These are phyloP conservation scores for Plectranthus barbatus DNA, from an alignment of 257 asterid species.

Conservation along the genomic window DNA sequence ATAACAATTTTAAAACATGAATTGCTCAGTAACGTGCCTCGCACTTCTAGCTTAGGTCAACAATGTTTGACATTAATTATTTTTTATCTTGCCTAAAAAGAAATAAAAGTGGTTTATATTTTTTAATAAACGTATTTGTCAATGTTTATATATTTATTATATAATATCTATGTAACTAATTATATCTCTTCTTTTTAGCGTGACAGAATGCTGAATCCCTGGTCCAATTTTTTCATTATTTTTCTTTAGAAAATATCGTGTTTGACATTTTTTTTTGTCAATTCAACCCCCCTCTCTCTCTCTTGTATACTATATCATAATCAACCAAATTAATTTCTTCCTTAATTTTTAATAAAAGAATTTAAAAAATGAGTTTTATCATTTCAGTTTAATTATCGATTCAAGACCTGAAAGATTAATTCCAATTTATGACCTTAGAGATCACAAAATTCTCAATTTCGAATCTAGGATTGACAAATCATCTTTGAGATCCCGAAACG, in stretches of 20 bases:
- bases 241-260: not conserved
- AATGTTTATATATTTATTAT: not conserved
- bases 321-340: not conserved
- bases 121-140: not conserved
- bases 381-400: no score
- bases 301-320: not conserved
- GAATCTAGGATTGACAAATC: no score
- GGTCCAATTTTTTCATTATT: no score
- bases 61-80: not conserved
- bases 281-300: not conserved
- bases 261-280: not conserved
- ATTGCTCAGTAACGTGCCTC: slow-evolving; percentile 14
- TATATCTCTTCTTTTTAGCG: not conserved
- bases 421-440: no score
- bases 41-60: slow-evolving; percentile 9
- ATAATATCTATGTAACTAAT: not conserved
- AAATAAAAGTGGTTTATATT: not conserved
- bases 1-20: not conserved
- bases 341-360: no score
- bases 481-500: no score
- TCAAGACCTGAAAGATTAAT: no score
- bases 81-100: not conserved
- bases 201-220: not conserved
- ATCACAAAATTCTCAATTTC: no score
- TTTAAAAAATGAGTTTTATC: no score